These are phyloP conservation scores for Ceratobasidium sp. DNA, from an alignment of 1,284 basidiomycete species.

Conservation along the genomic window DNA sequence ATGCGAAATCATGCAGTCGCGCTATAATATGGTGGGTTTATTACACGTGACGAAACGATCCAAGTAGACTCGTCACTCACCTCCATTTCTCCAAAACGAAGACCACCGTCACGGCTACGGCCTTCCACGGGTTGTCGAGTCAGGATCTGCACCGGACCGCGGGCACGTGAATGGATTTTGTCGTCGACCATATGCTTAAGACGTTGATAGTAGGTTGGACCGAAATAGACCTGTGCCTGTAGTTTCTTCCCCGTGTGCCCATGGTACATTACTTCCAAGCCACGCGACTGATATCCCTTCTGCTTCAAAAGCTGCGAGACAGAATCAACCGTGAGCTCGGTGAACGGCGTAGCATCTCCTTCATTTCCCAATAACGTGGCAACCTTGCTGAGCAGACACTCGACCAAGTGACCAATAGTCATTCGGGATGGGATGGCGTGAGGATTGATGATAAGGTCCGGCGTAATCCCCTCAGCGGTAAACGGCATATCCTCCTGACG, in stretches of 20 bases:
- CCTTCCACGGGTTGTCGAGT: constrained; percentile 99
- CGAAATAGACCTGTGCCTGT: constrained; percentile 97
- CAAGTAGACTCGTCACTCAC: constrained; percentile 52
- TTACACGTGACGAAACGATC: constrained; percentile 9
- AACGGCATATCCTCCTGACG: constrained; percentile 99
- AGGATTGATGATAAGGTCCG: constrained; percentile 98
- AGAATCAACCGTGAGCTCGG: constrained; percentile 96
- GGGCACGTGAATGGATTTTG: constrained; percentile 98
- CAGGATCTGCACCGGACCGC: constrained; percentile 97
- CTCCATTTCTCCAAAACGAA: constrained; percentile 99
- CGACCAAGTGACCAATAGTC: constrained; percentile 99
- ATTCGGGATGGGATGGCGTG: constrained; percentile 99
- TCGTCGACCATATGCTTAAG: constrained; percentile 99
- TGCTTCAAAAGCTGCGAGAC: constrained; percentile 86
- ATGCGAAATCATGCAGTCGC: constrained; percentile 99
- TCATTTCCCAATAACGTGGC: constrained; percentile 96
- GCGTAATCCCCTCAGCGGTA: constrained; percentile 94
- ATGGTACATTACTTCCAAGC: constrained; percentile 98
- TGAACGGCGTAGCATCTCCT: constrained; percentile 98
- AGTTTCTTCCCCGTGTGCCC: constrained; percentile 97
- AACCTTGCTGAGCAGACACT: constrained; percentile 96
- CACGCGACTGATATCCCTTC: constrained; percentile 95
- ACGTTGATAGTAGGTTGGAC: constrained; percentile 99
- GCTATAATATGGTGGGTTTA: constrained; percentile 55
- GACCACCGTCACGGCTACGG: constrained; percentile 96